These are phyloP conservation scores for Ocimum tenuiflorum DNA, from an alignment of 257 asterid genomes.

Conservation along the genomic window DNA sequence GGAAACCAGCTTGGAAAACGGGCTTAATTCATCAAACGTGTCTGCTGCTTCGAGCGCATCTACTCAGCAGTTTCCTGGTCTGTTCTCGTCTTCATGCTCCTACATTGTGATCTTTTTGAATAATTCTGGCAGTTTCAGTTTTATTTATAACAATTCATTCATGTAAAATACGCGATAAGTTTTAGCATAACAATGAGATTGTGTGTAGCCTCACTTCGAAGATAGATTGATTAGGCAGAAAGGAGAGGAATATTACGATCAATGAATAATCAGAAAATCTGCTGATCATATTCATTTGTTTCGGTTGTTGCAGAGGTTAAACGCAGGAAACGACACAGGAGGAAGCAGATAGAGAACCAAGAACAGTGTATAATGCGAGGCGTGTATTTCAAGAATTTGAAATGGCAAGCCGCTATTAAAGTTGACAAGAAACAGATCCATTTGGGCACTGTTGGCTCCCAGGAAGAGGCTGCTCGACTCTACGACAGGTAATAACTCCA, in stretches of 20 bases:
- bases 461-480: slow-evolving; percentile 87
- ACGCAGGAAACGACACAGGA: slow-evolving; percentile 78
- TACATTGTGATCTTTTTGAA: background rate
- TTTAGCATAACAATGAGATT: background rate
- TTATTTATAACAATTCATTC: background rate
- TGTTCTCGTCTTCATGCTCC: slow-evolving; percentile 9
- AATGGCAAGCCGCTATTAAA: slow-evolving; percentile 99
- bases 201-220: background rate
- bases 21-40: slow-evolving; percentile 38
- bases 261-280: background rate
- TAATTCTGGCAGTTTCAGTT: background rate
- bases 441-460: slow-evolving; percentile 88
- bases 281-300: background rate
- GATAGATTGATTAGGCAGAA: background rate
- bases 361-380: slow-evolving; percentile 82
- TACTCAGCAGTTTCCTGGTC: slow-evolving; percentile 54
- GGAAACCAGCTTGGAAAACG: slow-evolving; percentile 38
- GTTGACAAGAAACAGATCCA: slow-evolving; percentile 96
- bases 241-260: background rate
- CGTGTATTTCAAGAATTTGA: slow-evolving; percentile 85
- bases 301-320: slow-evolving; percentile 50
- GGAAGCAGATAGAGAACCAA: slow-evolving; percentile 73
- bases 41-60: slow-evolving; percentile 40
- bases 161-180: background rate
- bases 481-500: slow-evolving; percentile 62